These are phyloP conservation scores for Opeltia flavorubescens DNA, from an alignment of 495 filamentous ascomycete species.

Conservation along the genomic window DNA sequence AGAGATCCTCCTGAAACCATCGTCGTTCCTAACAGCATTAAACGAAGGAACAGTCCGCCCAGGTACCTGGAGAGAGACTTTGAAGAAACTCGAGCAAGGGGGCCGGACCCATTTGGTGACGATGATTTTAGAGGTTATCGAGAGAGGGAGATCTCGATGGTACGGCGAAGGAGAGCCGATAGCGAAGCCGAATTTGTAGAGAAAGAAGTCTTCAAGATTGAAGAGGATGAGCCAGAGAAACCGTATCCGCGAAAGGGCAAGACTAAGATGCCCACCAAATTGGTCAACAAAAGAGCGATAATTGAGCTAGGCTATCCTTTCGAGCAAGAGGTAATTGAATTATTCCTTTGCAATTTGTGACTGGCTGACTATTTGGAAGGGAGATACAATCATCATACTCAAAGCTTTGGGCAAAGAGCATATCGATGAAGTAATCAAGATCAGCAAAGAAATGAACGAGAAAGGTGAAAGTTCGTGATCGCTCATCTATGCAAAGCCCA, in stretches of 20 bases:
- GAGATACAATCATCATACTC: conserved; percentile 60
- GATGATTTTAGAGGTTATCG: conserved; percentile 48
- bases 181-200: conserved; percentile 24
- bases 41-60: conserved; percentile 24
- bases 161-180: conserved; percentile 26
- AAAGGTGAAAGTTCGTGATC: conserved; percentile 19
- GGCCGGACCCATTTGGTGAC: conserved; percentile 52
- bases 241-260: conserved; percentile 71
- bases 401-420: conserved; percentile 75
- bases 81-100: conserved; percentile 53
- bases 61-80: conserved; percentile 36
- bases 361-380: conserved; percentile 30
- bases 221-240: conserved; percentile 23
- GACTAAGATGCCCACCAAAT: conserved; percentile 64
- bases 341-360: neutral
- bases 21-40: conserved; percentile 23
- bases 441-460: conserved; percentile 51
- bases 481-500: neutral
- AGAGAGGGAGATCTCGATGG: conserved; percentile 32
- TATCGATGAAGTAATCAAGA: conserved; percentile 73
- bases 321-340: conserved; percentile 59
- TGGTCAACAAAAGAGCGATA: conserved; percentile 64
- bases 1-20: conserved; percentile 22
- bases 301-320: conserved; percentile 77
- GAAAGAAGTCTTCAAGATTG: conserved; percentile 12